A percentile compares a stretch with the other conserved stretches of the same genome.
Conservation (phyloP, 1,284 basidiomycete species). For the Apiotrichum siamense region DNA sequence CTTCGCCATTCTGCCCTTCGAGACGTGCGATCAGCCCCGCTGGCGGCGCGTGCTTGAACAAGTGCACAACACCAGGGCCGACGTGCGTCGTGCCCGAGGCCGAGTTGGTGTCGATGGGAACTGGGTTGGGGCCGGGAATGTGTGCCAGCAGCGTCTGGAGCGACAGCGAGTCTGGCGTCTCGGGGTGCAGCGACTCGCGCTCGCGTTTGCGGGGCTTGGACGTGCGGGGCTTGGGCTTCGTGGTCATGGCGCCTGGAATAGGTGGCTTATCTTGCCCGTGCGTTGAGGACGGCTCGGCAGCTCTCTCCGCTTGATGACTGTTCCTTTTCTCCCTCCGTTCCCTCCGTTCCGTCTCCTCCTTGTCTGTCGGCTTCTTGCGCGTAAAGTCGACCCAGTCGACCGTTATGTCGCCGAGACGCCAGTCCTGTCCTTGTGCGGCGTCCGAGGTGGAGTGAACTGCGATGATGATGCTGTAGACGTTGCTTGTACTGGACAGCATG, state of each 20-base stretch:
- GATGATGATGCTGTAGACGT: constrained; percentile 34
- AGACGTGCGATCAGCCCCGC: constrained; percentile 30
- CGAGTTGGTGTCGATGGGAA: constrained; percentile 24
- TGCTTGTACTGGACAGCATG: constrained; percentile 5
- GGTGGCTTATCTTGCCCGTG: neutral
- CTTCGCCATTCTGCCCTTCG: constrained; percentile 33
- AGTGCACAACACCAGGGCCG: constrained; percentile 48
- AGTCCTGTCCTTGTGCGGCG: constrained; percentile 19
- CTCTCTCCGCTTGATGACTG: neutral
- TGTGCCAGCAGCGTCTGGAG: constrained; percentile 43
- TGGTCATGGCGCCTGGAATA: constrained; percentile 10
- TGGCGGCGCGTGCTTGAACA: constrained; percentile 47
- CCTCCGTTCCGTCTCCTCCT: neutral
- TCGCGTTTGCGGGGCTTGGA: constrained; percentile 1
- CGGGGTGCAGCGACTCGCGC: neutral
- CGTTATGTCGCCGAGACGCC: constrained; percentile 39
- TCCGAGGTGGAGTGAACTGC: constrained; percentile 23
- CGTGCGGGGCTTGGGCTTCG: constrained; percentile 6
- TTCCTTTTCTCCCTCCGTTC: neutral
- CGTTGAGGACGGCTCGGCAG: no score
- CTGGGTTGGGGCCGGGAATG: constrained; percentile 37
- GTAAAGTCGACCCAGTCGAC: constrained; percentile 46
- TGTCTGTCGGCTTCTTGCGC: constrained; percentile 36
- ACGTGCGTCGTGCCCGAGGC: constrained; percentile 40
- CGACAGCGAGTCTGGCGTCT: constrained; percentile 28